phyloP scores from a whole-genome alignment of 2,329 filamentous ascomycete species.

The Cercospora sp. region DNA sequence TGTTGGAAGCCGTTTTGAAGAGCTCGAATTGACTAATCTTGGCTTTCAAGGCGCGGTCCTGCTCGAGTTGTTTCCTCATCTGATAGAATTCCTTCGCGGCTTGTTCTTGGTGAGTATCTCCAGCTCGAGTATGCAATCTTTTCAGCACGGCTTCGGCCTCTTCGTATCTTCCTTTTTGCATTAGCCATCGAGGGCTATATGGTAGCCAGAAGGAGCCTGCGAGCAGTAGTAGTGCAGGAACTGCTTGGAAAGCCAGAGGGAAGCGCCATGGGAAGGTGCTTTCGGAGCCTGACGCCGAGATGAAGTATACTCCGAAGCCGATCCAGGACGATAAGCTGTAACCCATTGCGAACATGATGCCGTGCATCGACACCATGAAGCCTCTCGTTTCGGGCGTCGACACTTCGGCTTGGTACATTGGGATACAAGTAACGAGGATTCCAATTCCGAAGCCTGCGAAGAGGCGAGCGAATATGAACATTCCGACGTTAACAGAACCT shows the following conservation, averaged over 20 bases:
- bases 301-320: conserved; percentile 45
- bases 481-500: conserved; percentile 42
- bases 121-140: conserved; percentile 46
- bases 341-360: conserved; percentile 47
- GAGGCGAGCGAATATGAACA: conserved; percentile 46
- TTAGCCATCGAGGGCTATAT: conserved; percentile 34
- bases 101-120: conserved; percentile 42
- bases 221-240: conserved; percentile 46
- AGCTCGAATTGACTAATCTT: conserved; percentile 42
- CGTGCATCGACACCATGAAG: conserved; percentile 45
- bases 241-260: conserved; percentile 48
- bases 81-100: conserved; percentile 47
- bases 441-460: conserved; percentile 44
- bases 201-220: conserved; percentile 43
- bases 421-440: conserved; percentile 34
- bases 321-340: conserved; percentile 46
- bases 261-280: conserved; percentile 50
- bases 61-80: conserved; percentile 48
- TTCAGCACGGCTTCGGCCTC: conserved; percentile 46
- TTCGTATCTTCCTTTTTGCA: conserved; percentile 27
- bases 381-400: conserved; percentile 44
- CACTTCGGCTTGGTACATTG: conserved; percentile 46
- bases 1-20: conserved; percentile 46
- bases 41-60: conserved; percentile 41
- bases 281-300: conserved; percentile 30